Base-by-base conservation (phyloP, 2,329 filamentous ascomycete genomes). In the Penicillium sp. region DNA sequence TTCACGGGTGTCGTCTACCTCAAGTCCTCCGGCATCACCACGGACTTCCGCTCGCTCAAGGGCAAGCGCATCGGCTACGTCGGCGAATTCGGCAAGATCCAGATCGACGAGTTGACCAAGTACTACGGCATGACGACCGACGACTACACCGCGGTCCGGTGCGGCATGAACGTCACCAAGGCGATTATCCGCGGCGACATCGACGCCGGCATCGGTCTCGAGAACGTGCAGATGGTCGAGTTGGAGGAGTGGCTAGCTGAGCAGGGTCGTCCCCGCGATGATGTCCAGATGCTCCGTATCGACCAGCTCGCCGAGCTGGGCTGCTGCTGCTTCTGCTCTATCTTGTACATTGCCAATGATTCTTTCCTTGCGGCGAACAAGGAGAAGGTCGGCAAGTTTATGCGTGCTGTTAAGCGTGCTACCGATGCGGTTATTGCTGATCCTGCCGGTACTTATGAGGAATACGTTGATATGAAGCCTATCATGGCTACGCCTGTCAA, bases 191-290 rank as follows among this genome's bases (percentile, higher is more conserved):
- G 85, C 61, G 89, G 89, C 68, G 83, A 84, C 42, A 91, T 92
- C 68, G 88, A 92, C 73, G 90, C 90, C 19, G 90, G 90, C 38
- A 87, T 91, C 71, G 90, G 90, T 19, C 86, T 93, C 5, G 90
- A 92, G 77, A 93, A 93, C 72, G 90, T 92, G 7, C 90, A 93
- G 77, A 92, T 92, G 90, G 90, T 92, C 47, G 90, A 92, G 78
- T 83, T 93, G 1, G 89, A 90, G 75, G 89, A 91, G 73, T 92
- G 89, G 90, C 87, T 92, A 22, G 83, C 82, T 0, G 65, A 73
- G 0, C 88, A 91, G 73, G 83, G 83, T 68, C 88, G 89, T 1
- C 84, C 86, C 62, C 85, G 84, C 73, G 79, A 81, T 15, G 89
- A 92, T 65, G 90, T 92, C 8, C 88, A 91, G 78, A 92, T 93